Percentiles rank a stretch among this genome's conserved stretches.
phyloP scores from a whole-genome alignment of 306 rosid genomes.

The Trifolium repens region DNA sequence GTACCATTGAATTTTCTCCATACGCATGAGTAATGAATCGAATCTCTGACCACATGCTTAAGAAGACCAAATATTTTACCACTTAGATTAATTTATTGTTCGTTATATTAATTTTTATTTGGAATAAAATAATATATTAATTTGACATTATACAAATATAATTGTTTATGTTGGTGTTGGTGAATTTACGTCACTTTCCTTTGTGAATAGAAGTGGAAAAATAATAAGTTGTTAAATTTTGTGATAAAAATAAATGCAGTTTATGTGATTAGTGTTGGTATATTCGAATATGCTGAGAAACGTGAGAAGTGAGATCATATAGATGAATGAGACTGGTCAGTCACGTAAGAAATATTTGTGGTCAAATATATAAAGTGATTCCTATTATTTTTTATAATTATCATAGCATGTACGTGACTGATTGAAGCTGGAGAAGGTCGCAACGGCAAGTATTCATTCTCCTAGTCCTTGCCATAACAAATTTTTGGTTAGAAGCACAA shows the following conservation, averaged over 20 bases:
- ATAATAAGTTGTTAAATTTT: neutral
- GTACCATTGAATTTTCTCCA: no score
- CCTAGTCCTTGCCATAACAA: neutral
- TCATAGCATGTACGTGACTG: neutral
- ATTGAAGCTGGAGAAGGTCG: neutral
- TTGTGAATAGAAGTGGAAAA: neutral
- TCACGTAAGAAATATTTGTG: neutral
- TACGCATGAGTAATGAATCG: no score
- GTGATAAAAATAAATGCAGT: neutral
- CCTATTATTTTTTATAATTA: neutral
- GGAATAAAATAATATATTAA: neutral
- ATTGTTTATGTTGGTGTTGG: neutral
- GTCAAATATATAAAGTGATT: neutral
- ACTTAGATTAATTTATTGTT: no score
- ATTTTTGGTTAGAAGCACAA: neutral
- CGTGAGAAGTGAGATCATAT: neutral
- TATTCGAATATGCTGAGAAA: neutral
- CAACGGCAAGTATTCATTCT: neutral
- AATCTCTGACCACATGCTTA: no score
- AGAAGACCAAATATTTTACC: no score
- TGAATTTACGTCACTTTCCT: neutral
- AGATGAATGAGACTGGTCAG: neutral
- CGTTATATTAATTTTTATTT: neutral
- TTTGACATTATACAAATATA: neutral
- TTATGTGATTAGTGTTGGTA: neutral